phyloP scores from a whole-genome alignment of 345 rosid species.

The Litchi chinensis region DNA sequence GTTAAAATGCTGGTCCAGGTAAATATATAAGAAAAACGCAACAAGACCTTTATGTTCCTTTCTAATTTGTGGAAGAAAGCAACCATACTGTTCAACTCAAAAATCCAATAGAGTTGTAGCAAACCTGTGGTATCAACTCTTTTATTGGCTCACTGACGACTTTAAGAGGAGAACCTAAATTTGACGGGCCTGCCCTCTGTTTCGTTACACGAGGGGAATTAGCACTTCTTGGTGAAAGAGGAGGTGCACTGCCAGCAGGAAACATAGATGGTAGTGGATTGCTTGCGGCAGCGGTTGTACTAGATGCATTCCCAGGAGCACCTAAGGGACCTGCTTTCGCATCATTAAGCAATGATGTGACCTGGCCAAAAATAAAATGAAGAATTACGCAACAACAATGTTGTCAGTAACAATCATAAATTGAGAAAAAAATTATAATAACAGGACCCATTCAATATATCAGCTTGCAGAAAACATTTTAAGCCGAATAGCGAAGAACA shows the following conservation, averaged over 20 bases:
- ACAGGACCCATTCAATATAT: not conserved
- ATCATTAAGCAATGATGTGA: constrained; percentile 71
- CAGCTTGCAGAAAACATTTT: not conserved
- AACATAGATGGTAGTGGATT: constrained; percentile 90
- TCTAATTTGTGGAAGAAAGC: not conserved
- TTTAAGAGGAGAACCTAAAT: constrained; percentile 87
- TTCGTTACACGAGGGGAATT: constrained; percentile 90
- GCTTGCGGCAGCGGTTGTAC: constrained; percentile 53
- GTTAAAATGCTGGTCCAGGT: not conserved
- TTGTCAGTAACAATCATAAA: not conserved
- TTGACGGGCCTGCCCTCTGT: constrained; percentile 78
- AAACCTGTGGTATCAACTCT: constrained; percentile 94
- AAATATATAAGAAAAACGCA: constrained; percentile 12
- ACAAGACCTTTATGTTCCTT: not conserved
- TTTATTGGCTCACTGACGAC: constrained; percentile 73
- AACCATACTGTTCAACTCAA: not conserved
- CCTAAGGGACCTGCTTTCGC: constrained; percentile 87
- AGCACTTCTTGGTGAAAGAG: constrained; percentile 92
- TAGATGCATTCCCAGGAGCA: constrained; percentile 62
- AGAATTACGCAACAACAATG: constrained; percentile 11
- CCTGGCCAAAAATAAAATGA: constrained; percentile 39
- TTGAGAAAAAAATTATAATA: not conserved
- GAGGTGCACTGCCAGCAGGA: constrained; percentile 95
- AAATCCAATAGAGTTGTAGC: not conserved
- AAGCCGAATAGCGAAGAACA: not conserved